Conservation (phyloP, 176 grass and related monocot species). For the Guadua angustifolia region DNA sequence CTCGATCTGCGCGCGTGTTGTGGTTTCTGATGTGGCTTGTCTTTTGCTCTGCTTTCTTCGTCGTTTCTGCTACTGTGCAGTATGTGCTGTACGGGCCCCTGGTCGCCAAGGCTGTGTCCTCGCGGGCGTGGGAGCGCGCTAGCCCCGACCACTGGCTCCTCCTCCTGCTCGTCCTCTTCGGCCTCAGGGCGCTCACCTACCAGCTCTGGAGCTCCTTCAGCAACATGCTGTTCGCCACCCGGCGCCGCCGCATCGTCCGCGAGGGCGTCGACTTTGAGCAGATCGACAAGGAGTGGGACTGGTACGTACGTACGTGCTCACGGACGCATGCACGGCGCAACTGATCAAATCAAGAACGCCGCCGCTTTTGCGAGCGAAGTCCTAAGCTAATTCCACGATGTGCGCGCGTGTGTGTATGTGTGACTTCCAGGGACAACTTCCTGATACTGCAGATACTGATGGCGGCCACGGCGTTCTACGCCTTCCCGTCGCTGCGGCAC, state of each 20-base stretch:
- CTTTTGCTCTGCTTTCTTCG: neutral
- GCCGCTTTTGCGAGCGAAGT: neutral
- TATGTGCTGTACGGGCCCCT: conserved; percentile 74
- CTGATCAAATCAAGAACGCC: neutral
- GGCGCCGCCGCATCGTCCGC: conserved; percentile 59
- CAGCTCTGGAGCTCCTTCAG: conserved; percentile 65
- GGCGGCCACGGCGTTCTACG: conserved; percentile 55
- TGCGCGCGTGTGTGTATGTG: neutral
- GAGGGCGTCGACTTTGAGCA: conserved; percentile 70
- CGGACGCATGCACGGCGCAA: neutral
- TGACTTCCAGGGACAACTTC: conserved; percentile 82
- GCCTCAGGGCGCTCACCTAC: conserved; percentile 50
- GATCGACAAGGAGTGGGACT: conserved; percentile 96
- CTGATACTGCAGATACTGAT: conserved; percentile 69
- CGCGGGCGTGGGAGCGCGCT: conserved; percentile 60
- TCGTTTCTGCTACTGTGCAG: conserved; percentile 31
- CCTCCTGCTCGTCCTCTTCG: conserved; percentile 65
- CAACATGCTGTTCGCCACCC: conserved; percentile 84
- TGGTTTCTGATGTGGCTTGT: conserved; percentile 5
- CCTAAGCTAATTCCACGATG: too few species aligned
- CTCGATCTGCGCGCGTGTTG: neutral
- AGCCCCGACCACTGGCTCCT: conserved; percentile 72
- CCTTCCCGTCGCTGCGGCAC: conserved; percentile 54
- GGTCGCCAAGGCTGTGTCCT: conserved; percentile 56
- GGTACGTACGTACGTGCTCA: too few species aligned